Conservation (phyloP, 2,329 filamentous ascomycete species). For the Exophiala lecanii-corni region DNA sequence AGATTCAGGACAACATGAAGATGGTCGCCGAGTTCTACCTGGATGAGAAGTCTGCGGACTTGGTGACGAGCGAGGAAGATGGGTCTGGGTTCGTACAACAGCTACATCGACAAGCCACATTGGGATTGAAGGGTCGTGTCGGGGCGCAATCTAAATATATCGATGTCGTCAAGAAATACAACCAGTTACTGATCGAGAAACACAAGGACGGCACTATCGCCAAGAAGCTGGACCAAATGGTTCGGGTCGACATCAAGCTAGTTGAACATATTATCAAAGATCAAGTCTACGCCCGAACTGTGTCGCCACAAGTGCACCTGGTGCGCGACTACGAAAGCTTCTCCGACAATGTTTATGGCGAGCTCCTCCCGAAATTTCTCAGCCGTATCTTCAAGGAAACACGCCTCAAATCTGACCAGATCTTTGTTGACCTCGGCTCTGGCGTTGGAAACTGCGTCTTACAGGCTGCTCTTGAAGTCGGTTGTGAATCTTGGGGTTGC, state of each 20-base stretch:
- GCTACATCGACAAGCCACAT: slow-evolving; percentile 68
- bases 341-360: slow-evolving; percentile 90
- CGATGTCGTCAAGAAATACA: slow-evolving; percentile 70
- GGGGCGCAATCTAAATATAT: slow-evolving; percentile 61
- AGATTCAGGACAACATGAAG: slow-evolving; percentile 66
- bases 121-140: slow-evolving; percentile 47
- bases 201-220: slow-evolving; percentile 67
- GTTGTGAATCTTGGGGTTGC: slow-evolving; percentile 92
- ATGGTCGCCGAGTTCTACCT: slow-evolving; percentile 73
- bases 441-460: slow-evolving; percentile 94
- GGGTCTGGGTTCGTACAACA: slow-evolving; percentile 64
- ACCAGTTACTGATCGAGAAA: slow-evolving; percentile 61
- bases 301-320: slow-evolving; percentile 80
- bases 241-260: slow-evolving; percentile 65
- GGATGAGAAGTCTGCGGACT: slow-evolving; percentile 60
- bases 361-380: slow-evolving; percentile 79
- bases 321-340: slow-evolving; percentile 83
- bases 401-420: slow-evolving; percentile 71
- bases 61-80: slow-evolving; percentile 65
- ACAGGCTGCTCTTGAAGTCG: slow-evolving; percentile 87
- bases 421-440: slow-evolving; percentile 92
- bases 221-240: slow-evolving; percentile 64
- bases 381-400: slow-evolving; percentile 76
- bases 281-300: slow-evolving; percentile 87
- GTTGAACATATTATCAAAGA: slow-evolving; percentile 71